These are phyloP conservation scores for Dothideomycetidae sp. DNA, from an alignment of 2,329 filamentous ascomycete genomes.

Conservation along the genomic window DNA sequence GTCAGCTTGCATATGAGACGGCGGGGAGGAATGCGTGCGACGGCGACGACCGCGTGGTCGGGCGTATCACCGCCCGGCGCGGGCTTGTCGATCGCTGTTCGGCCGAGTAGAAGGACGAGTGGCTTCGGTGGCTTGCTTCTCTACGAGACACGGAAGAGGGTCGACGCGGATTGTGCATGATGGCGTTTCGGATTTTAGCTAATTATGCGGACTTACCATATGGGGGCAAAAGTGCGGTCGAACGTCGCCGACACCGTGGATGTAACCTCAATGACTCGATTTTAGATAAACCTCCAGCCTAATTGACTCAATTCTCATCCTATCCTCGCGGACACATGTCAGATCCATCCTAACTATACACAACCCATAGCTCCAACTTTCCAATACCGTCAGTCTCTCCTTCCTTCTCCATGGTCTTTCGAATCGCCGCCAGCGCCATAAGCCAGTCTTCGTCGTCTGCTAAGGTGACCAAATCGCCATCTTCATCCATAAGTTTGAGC, in stretches of 20 bases:
- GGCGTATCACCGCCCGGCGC: slow-evolving; percentile 5
- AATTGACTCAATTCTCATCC: no score
- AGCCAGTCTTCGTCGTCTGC: slow-evolving; percentile 93
- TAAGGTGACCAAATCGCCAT: slow-evolving; percentile 92
- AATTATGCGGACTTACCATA: no score
- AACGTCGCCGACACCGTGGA: no score
- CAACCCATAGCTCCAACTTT: slow-evolving; percentile 12
- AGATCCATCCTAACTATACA: no score
- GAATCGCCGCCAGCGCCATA: slow-evolving; percentile 59
- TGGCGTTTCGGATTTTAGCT: no score
- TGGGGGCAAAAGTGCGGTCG: no score
- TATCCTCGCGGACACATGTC: no score
- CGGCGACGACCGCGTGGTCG: not conserved
- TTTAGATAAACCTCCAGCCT: no score
- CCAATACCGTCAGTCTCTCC: slow-evolving; percentile 7
- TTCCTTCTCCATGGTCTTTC: slow-evolving; percentile 68
- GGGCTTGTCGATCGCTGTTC: not conserved
- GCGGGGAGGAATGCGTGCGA: not conserved
- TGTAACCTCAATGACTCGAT: no score
- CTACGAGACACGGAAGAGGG: no score
- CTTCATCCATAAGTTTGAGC: slow-evolving; percentile 78
- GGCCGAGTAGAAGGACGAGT: not conserved
- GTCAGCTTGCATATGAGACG: not conserved
- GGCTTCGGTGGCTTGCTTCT: not conserved
- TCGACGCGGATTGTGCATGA: no score